A percentile compares a stretch with the other conserved stretches of the same genome.
These are phyloP conservation scores for Neurospora sp. DNA, from an alignment of 495 filamentous ascomycete genomes.

Conservation along the genomic window DNA sequence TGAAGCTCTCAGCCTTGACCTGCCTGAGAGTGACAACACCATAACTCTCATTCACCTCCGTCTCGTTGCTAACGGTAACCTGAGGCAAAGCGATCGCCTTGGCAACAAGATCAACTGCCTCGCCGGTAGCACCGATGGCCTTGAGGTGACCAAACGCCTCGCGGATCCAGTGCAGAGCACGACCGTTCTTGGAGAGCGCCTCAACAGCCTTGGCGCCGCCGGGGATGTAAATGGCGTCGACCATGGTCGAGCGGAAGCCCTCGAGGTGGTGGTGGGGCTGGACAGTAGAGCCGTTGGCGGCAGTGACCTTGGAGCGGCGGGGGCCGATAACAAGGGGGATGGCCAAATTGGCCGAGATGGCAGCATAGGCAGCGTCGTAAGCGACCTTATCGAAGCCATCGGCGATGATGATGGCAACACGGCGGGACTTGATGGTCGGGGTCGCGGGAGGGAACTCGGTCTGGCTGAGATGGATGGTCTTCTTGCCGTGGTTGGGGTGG, in stretches of 20 bases:
- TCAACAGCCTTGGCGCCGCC: constrained; percentile 54
- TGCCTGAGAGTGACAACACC: constrained; percentile 55
- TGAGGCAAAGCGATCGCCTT: constrained; percentile 46
- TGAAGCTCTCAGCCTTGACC: constrained; percentile 41
- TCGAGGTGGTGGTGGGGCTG: constrained; percentile 73
- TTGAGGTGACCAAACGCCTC: constrained; percentile 78
- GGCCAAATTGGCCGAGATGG: constrained; percentile 50
- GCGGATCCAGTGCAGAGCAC: constrained; percentile 73
- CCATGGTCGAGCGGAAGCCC: constrained; percentile 75
- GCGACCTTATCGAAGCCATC: constrained; percentile 67
- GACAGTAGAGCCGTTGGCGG: constrained; percentile 48
- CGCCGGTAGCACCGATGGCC: constrained; percentile 63
- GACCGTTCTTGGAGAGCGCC: constrained; percentile 58
- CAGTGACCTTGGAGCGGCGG: constrained; percentile 47
- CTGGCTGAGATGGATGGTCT: constrained; percentile 56
- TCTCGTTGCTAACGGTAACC: constrained; percentile 34
- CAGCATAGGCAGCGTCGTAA: constrained; percentile 53
- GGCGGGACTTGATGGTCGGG: constrained; percentile 60
- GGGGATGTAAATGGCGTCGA: constrained; percentile 74
- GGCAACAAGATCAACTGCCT: constrained; percentile 56
- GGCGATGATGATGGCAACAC: constrained; percentile 68
- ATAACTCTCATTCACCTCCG: constrained; percentile 53
- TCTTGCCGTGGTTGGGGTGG: constrained; percentile 55
- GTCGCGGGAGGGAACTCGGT: constrained; percentile 50
- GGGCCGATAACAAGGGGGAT: constrained; percentile 64